Percentiles rank a stretch among this genome's conserved stretches.
phyloP scores from a whole-genome alignment of 805 yeast genomes.

The Candida nonsorbophila region DNA sequence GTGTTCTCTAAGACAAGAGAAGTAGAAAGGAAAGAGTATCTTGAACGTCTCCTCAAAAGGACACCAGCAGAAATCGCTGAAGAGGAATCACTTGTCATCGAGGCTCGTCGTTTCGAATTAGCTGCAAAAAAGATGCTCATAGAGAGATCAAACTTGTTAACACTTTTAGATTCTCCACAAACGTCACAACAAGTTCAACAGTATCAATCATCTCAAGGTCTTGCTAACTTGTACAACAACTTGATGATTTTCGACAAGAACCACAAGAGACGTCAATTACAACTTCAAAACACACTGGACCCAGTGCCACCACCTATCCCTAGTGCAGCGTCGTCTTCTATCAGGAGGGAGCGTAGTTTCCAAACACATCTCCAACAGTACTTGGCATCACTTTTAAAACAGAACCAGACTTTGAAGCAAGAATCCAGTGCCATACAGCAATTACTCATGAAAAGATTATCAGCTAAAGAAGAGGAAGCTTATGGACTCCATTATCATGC shows the following conservation, averaged over 20 bases:
- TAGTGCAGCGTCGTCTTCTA: slow-evolving; percentile 49
- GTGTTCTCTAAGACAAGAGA: slow-evolving; percentile 69
- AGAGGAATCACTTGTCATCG: slow-evolving; percentile 90
- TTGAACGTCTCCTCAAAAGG: slow-evolving; percentile 70
- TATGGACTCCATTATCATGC: slow-evolving; percentile 80
- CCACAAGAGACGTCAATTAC: slow-evolving; percentile 49
- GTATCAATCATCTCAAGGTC: slow-evolving; percentile 80
- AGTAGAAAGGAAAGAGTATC: slow-evolving; percentile 70
- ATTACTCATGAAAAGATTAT: slow-evolving; percentile 50
- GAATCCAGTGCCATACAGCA: slow-evolving; percentile 38
- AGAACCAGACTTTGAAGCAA: slow-evolving; percentile 24
- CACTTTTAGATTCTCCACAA: slow-evolving; percentile 84
- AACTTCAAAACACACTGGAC: slow-evolving; percentile 25
- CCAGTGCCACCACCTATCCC: slow-evolving; percentile 59
- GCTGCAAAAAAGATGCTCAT: slow-evolving; percentile 83
- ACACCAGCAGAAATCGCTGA: slow-evolving; percentile 97
- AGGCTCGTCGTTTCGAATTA: slow-evolving; percentile 86
- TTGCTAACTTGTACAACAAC: slow-evolving; percentile 78
- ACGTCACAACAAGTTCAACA: slow-evolving; percentile 68
- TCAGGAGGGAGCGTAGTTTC: slow-evolving; percentile 34
- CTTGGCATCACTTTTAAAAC: slow-evolving; percentile 31
- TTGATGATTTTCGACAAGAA: slow-evolving; percentile 65
- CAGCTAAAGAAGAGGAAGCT: slow-evolving; percentile 74
- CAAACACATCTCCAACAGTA: slow-evolving; percentile 44
- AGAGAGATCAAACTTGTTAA: slow-evolving; percentile 75